These are phyloP conservation scores for Neurospora sp. DNA, from an alignment of 495 filamentous ascomycete species.

Conservation along the genomic window DNA sequence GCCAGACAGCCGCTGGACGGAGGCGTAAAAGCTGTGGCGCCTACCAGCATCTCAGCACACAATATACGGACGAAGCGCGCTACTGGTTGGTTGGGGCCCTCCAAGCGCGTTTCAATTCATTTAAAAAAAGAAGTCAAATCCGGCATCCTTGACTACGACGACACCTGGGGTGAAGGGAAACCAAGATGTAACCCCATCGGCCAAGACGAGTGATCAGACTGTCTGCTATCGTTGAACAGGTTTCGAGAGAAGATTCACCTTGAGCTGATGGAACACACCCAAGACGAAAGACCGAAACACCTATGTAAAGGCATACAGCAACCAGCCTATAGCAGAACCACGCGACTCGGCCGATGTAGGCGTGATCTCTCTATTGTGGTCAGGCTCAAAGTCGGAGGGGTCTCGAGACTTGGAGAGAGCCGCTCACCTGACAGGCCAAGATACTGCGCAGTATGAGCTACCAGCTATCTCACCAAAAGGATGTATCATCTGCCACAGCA, in stretches of 20 bases:
- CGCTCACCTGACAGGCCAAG: background rate
- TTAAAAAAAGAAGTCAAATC: conserved; percentile 23
- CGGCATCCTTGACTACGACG: background rate
- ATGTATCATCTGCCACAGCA: background rate
- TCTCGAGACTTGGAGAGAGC: background rate
- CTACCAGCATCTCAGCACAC: conserved; percentile 10
- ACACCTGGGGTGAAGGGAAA: background rate
- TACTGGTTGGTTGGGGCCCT: conserved; percentile 19
- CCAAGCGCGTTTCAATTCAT: conserved; percentile 24
- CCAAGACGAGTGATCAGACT: background rate
- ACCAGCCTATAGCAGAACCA: background rate
- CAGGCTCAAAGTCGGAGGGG: background rate
- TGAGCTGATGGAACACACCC: background rate
- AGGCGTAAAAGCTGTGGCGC: conserved; percentile 4
- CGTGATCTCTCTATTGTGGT: background rate
- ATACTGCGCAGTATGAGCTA: background rate
- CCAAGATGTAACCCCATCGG: background rate
- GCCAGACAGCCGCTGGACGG: conserved; percentile 4
- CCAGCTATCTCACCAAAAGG: background rate
- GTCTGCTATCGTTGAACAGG: background rate
- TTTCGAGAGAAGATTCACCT: background rate
- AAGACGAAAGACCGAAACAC: background rate
- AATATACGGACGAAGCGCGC: conserved; percentile 23
- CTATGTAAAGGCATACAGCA: background rate
- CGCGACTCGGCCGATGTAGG: background rate